Conservation (phyloP, 768 basidiomycete species). For the Podaxis sp. region DNA sequence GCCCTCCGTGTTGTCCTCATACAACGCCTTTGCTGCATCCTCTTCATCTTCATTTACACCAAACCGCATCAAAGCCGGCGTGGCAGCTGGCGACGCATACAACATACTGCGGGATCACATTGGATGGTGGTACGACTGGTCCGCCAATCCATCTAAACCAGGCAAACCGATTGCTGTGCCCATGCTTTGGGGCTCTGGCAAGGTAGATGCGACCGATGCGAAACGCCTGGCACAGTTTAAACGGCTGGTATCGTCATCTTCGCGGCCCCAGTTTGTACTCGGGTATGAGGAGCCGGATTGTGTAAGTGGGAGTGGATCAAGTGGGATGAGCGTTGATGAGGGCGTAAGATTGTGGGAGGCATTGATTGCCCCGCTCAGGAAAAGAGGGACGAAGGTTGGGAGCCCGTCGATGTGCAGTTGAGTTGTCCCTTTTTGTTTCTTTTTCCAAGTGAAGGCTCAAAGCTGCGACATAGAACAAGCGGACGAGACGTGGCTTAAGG, state of each 20-base stretch:
- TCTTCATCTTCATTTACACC: conserved; percentile 28
- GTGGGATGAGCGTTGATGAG: conserved; percentile 40
- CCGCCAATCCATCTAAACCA: conserved; percentile 37
- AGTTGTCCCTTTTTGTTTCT: conserved; percentile 18
- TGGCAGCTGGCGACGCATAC: conserved; percentile 44
- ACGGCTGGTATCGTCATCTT: conserved; percentile 21
- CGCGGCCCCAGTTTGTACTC: conserved; percentile 36
- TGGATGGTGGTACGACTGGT: conserved; percentile 53
- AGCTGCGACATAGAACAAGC: conserved; percentile 34
- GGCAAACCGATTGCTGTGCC: conserved; percentile 40
- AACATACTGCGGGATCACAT: conserved; percentile 38
- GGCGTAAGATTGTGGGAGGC: conserved; percentile 39
- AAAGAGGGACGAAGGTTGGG: conserved; percentile 38
- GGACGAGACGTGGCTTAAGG: conserved; percentile 45
- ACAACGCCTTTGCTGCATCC: background rate
- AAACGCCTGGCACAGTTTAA: conserved; percentile 35
- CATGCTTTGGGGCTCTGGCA: conserved; percentile 48
- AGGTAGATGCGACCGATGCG: conserved; percentile 36
- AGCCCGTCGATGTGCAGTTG: conserved; percentile 51
- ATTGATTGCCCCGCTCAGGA: conserved; percentile 39
- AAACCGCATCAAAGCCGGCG: conserved; percentile 44
- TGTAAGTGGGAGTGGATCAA: conserved; percentile 40
- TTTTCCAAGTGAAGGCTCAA: background rate
- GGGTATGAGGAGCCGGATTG: conserved; percentile 51
- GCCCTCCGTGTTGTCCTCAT: conserved; percentile 1